phyloP scores from a whole-genome alignment of 768 basidiomycete species.

The Leccinellum luteum region DNA sequence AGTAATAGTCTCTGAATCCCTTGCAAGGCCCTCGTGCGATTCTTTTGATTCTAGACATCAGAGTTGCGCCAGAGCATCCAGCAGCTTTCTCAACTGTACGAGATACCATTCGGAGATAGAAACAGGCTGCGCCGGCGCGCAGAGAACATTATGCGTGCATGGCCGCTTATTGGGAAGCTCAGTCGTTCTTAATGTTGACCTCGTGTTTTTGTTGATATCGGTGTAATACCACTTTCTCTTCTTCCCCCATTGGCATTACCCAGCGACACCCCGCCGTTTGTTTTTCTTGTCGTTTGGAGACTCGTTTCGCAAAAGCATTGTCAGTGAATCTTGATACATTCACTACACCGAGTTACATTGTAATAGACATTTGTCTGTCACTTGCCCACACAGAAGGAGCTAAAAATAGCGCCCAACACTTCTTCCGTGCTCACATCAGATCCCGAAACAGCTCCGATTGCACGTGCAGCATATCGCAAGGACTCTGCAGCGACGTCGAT shows the following conservation, averaged over 20 bases:
- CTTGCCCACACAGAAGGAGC: conserved; percentile 89
- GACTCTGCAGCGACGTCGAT: conserved; percentile 85
- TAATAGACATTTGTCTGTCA: conserved; percentile 23
- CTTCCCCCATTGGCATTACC: not conserved
- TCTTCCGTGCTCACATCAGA: conserved; percentile 74
- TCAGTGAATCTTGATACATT: not conserved
- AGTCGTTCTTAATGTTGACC: conserved; percentile 7
- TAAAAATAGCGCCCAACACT: conserved; percentile 77
- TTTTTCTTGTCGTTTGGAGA: not conserved
- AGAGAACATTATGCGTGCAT: conserved; percentile 10
- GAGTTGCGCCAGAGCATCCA: conserved; percentile 19
- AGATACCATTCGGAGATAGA: conserved; percentile 31
- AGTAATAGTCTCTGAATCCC: conserved; percentile 7
- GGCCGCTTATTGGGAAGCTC: conserved; percentile 6
- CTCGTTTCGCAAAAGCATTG: not conserved
- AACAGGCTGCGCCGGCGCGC: conserved; percentile 27
- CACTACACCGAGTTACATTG: conserved; percentile 3
- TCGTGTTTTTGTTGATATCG: not conserved
- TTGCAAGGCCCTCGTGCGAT: not conserved
- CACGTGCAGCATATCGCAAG: conserved; percentile 78
- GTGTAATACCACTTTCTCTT: not conserved
- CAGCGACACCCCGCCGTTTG: not conserved
- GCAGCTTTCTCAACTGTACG: conserved; percentile 26
- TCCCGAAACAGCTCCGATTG: conserved; percentile 84
- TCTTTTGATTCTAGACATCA: conserved; percentile 9